These are phyloP conservation scores for Trichophyton schoenleinii DNA, from an alignment of 2,329 filamentous ascomycete genomes.

Conservation along the genomic window DNA sequence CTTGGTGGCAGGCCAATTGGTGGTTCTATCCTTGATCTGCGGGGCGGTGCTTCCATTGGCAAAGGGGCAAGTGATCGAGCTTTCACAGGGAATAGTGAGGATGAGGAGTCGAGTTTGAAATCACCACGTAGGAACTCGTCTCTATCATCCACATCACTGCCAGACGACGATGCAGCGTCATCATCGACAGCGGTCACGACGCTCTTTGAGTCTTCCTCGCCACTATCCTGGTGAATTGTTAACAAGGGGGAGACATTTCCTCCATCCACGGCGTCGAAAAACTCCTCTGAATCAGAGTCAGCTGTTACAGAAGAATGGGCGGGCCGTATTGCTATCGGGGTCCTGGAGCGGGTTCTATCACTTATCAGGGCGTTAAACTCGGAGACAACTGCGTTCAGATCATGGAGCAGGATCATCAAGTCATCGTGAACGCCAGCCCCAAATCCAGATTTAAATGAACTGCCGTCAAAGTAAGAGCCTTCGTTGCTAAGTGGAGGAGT, in stretches of 20 bases:
- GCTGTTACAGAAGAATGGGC: conserved; percentile 44
- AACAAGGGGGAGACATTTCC: conserved; percentile 53
- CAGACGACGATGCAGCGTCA: conserved; percentile 37
- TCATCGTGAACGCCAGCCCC: conserved; percentile 58
- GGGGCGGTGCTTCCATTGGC: conserved; percentile 53
- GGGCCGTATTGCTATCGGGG: conserved; percentile 45
- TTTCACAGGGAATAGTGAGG: conserved; percentile 56
- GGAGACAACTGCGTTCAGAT: conserved; percentile 69
- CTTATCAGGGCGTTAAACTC: conserved; percentile 69
- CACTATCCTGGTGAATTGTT: conserved; percentile 60
- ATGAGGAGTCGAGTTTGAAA: conserved; percentile 24
- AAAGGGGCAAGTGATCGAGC: conserved; percentile 67
- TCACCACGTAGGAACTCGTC: conserved; percentile 29
- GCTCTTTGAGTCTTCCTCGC: conserved; percentile 51
- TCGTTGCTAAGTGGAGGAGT: conserved; percentile 34
- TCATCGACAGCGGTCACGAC: conserved; percentile 39
- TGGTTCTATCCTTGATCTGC: conserved; percentile 58
- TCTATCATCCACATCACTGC: conserved; percentile 44
- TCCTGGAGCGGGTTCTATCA: conserved; percentile 55
- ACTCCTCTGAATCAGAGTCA: conserved; percentile 75
- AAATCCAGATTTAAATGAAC: not conserved
- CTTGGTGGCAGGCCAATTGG: conserved; percentile 74
- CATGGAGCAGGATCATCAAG: conserved; percentile 67
- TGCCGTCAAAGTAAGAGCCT: conserved; percentile 9
- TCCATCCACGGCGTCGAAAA: conserved; percentile 77